Base-by-base conservation (phyloP, 305 asterid species). In the Fraxinus velutina region DNA sequence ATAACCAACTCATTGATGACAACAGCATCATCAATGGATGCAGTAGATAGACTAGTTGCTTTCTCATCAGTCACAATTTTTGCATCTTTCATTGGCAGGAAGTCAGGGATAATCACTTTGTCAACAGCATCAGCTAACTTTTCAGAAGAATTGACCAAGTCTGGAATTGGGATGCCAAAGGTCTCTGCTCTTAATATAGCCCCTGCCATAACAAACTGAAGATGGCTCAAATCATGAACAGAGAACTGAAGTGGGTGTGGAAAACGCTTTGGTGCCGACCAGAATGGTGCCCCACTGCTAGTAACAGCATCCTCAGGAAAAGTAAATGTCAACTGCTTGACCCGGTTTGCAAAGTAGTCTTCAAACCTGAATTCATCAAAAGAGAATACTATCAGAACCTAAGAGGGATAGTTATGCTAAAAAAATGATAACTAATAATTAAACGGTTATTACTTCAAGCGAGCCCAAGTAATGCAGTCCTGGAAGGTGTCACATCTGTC, bases 261-360 rank as follows among this genome's bases (percentile, higher is more conserved):
- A 74, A 87, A 87, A 44, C 90, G 87, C 77, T 85, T 87, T 27
- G 90, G 90, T 33, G 90, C 87, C 3, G 90, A 87, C 90, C 90
- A 87, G 80, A 87, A 87, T 34, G 86, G 87, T 2, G 86, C 80
- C 37, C 90, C 90, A 37, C 81, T 87, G 78, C 87, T 87, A 62
- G 83, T 87, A 17, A 74, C 44, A 30, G 90, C 87, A 83, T 87
- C 87, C 80, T 87, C 90, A 0, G 88, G 86, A 21, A 87, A 87
- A 39, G 87, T 85, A 78, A 39, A 85, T 6, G 87, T 72, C 85
- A 87, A 76, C 77, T 87, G 88, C 79, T 87, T 87, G 82, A 87
- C 86, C 17, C 87, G 88, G 75, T 85, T 86, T 30, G 52, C 84
- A 73, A 87, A 87, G 83, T 85, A 85, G 80, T 85, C 88, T 79